A percentile compares a stretch with the other conserved stretches of the same genome.
These are phyloP conservation scores for Tetrapyrgos nigripes DNA, from an alignment of 1,284 basidiomycete genomes.

Conservation along the genomic window DNA sequence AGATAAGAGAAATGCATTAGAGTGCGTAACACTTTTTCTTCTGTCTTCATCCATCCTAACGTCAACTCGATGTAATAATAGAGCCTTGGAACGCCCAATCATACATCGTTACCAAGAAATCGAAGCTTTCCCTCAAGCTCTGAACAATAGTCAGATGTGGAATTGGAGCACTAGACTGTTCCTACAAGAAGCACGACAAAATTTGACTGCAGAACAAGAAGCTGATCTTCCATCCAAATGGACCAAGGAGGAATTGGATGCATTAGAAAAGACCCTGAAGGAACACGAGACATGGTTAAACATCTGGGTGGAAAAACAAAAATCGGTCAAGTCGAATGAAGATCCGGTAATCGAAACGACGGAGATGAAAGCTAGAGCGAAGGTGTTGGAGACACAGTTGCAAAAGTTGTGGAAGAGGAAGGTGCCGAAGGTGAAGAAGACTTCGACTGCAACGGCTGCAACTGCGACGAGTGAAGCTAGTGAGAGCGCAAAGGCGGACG, in stretches of 20 bases:
- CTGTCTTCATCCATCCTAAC: neutral
- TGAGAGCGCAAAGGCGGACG: slow-evolving; percentile 1
- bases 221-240: slow-evolving; percentile 74
- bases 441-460: slow-evolving; percentile 39
- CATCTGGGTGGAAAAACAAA: slow-evolving; percentile 82
- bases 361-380: slow-evolving; percentile 85
- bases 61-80: slow-evolving; percentile 35
- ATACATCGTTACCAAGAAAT: slow-evolving; percentile 88
- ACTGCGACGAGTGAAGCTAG: slow-evolving; percentile 1
- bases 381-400: slow-evolving; percentile 79
- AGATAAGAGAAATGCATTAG: slow-evolving; percentile 77
- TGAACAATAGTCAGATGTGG: slow-evolving; percentile 82
- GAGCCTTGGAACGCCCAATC: slow-evolving; percentile 83
- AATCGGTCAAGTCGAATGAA: slow-evolving; percentile 70
- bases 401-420: slow-evolving; percentile 72
- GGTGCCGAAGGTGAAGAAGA: slow-evolving; percentile 61
- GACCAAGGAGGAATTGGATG: slow-evolving; percentile 82
- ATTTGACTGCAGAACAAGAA: slow-evolving; percentile 66
- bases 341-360: slow-evolving; percentile 83
- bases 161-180: slow-evolving; percentile 84
- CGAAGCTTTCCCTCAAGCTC: slow-evolving; percentile 74
- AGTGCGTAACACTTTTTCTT: slow-evolving; percentile 59
- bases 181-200: slow-evolving; percentile 78
- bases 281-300: slow-evolving; percentile 85
- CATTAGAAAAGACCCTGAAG: slow-evolving; percentile 74